Base-by-base conservation (phyloP, 2,329 filamentous ascomycete species). In the Acrocalymma vagum region DNA sequence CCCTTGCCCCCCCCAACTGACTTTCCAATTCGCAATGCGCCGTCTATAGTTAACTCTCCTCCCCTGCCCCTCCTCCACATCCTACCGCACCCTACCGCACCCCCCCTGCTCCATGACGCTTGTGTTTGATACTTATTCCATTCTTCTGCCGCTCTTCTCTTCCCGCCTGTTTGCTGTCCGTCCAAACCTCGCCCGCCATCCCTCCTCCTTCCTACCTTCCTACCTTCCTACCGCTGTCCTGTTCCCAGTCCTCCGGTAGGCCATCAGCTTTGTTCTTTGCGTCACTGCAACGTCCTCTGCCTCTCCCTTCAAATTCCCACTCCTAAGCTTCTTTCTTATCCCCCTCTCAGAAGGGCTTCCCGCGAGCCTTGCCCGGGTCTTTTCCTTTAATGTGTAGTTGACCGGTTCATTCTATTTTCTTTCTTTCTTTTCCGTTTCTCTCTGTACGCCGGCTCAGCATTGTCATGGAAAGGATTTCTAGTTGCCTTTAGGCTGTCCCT, bases 41-140 rank as follows among this genome's bases (percentile, higher is more conserved):
- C 43, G 49, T 51, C 36, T 45, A 38, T 57, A 48, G 42, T 42
- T 24, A 35, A 31, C 20, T 30, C 29, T 29, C 41, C 32, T 17
- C 32, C 40, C 46, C 38, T 41, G 21, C 41, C 25, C 34, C 27
- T 22, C 26, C 39, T 30, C 36, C 17, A 20, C 35, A 34, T 36
- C 33, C 38, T 24, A 25, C 43, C 45, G 35, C 26, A 44, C 45
- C 54, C 52, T 50, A 45, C 45, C 42, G 36, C 48, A 43, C 49
- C 40, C 35, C 28, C 28, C 48, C 45, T 8, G 18, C 21, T 41
- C 27, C 39, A 45, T 51, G 54, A 55, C 51, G 52, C 48, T 53
- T 41, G 43, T 42, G 51, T 63, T 61, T 60, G 53, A 60, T 62
- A 63, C 58, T 51, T 59, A 59, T 60, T 62, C 60, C 44, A 49